Conservation (phyloP, 2,329 filamentous ascomycete genomes). For the Aspergillus intermedius region DNA sequence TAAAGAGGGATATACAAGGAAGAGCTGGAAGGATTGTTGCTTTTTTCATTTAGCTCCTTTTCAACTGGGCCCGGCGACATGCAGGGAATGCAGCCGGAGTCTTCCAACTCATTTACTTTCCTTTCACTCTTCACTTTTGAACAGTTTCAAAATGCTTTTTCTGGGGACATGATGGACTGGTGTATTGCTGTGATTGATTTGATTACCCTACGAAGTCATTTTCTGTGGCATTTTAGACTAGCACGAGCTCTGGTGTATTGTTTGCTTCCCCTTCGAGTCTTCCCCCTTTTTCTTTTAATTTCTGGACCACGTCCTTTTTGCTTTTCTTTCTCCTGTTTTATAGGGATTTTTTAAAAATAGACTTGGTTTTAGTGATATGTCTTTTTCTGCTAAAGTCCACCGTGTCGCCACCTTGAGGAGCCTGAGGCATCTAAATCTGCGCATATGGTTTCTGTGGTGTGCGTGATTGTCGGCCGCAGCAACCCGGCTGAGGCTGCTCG, state of each 20-base stretch:
- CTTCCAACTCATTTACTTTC: conserved; percentile 7
- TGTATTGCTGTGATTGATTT: conserved; percentile 13
- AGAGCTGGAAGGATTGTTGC: conserved; percentile 1
- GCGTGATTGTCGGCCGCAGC: background rate
- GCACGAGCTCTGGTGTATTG: conserved; percentile 15
- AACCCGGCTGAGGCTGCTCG: background rate
- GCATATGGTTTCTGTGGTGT: background rate
- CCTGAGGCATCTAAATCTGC: background rate
- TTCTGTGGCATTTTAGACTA: conserved; percentile 15
- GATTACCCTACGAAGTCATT: conserved; percentile 8
- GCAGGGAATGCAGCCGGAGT: conserved; percentile 30
- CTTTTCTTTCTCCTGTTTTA: background rate
- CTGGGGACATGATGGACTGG: conserved; percentile 2
- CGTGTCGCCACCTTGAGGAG: background rate
- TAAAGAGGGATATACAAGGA: background rate
- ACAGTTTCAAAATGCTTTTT: background rate
- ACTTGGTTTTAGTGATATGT: conserved; percentile 1
- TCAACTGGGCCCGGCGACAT: conserved; percentile 23
- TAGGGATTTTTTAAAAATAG: background rate
- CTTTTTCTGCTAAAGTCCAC: background rate
- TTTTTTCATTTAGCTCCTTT: conserved; percentile 2
- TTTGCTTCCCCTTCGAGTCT: conserved; percentile 3
- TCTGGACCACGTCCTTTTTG: conserved; percentile 2
- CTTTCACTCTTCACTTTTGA: conserved; percentile 2
- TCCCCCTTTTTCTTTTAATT: conserved; percentile 4